phyloP scores from a whole-genome alignment of 192 early-diverging fungal species.

The Chytriomyces confervae region DNA sequence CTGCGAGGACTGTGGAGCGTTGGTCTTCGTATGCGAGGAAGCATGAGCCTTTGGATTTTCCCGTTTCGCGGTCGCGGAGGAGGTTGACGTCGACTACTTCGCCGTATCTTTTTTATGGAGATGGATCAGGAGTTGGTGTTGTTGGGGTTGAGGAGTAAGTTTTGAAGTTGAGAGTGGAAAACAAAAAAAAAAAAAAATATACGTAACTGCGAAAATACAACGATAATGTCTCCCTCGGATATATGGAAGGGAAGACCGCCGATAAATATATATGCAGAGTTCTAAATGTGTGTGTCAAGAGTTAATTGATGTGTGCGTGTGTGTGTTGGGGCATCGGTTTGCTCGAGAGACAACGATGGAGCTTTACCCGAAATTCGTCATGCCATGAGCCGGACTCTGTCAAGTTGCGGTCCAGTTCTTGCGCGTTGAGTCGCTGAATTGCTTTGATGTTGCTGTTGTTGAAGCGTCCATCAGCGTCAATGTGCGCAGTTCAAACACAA shows the following conservation, averaged over 20 bases:
- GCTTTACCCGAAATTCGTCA: slow-evolving; percentile 57
- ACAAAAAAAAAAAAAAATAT: slow-evolving; percentile 1
- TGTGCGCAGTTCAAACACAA: neutral
- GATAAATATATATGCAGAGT: slow-evolving; percentile 88
- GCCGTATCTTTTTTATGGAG: slow-evolving; percentile 66
- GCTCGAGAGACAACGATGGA: slow-evolving; percentile 40
- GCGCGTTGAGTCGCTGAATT: slow-evolving; percentile 80
- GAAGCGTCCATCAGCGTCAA: neutral
- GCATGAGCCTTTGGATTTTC: slow-evolving; percentile 82
- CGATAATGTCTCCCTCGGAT: slow-evolving; percentile 92
- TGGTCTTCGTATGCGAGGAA: slow-evolving; percentile 96
- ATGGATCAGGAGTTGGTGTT: neutral
- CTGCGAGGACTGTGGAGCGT: slow-evolving; percentile 84
- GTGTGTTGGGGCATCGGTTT: slow-evolving; percentile 13
- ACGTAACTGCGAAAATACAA: slow-evolving; percentile 89
- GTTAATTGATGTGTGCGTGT: neutral
- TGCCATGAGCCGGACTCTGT: slow-evolving; percentile 82
- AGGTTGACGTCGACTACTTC: slow-evolving; percentile 91
- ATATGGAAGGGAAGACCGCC: slow-evolving; percentile 84
- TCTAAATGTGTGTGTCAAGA: slow-evolving; percentile 34
- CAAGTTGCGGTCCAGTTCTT: slow-evolving; percentile 67
- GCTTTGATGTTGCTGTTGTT: slow-evolving; percentile 76
- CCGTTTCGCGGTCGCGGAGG: slow-evolving; percentile 85
- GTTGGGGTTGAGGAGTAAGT: neutral
- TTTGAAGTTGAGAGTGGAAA: neutral